Evolutionary conservation across 2,329 filamentous ascomycete genomes (phyloP).

Genomic region (Aureobasidium melanogenum): DNA sequence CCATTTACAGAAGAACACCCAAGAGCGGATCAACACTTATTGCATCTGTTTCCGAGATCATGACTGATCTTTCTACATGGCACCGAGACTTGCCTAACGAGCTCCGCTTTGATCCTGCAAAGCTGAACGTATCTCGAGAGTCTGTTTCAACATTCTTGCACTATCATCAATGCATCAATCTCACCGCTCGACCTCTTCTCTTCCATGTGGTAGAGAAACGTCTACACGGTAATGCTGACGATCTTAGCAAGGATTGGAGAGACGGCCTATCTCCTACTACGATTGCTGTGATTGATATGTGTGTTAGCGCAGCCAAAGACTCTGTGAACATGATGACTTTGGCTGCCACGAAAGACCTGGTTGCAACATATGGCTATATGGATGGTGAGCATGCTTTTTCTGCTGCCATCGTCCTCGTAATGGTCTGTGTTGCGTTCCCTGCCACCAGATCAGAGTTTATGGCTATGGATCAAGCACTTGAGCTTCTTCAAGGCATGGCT

Average conservation of each 20-base stretch:
- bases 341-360: slow-evolving; percentile 41
- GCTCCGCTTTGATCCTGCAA: slow-evolving; percentile 23
- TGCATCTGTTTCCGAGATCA: slow-evolving; percentile 43
- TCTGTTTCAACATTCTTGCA: slow-evolving; percentile 45
- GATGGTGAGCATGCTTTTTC: slow-evolving; percentile 50
- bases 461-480: slow-evolving; percentile 40
- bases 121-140: slow-evolving; percentile 36
- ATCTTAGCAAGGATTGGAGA: slow-evolving; percentile 33
- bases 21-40: slow-evolving; percentile 41
- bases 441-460: slow-evolving; percentile 32
- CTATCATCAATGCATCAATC: slow-evolving; percentile 51
- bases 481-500: slow-evolving; percentile 42
- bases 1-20: slow-evolving; percentile 42
- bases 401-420: slow-evolving; percentile 45
- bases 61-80: slow-evolving; percentile 43
- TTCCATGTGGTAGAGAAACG: slow-evolving; percentile 46
- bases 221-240: slow-evolving; percentile 28
- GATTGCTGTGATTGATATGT: slow-evolving; percentile 44
- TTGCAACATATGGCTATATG: slow-evolving; percentile 50
- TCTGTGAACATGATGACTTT: slow-evolving; percentile 42
- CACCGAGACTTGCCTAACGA: slow-evolving; percentile 39
- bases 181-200: slow-evolving; percentile 46
- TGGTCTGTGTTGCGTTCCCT: slow-evolving; percentile 47
- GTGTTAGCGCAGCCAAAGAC: slow-evolving; percentile 42
- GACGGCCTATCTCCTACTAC: slow-evolving; percentile 41